phyloP scores from a whole-genome alignment of 352 stramenopile species.

The Globisporangium cederbergense region DNA sequence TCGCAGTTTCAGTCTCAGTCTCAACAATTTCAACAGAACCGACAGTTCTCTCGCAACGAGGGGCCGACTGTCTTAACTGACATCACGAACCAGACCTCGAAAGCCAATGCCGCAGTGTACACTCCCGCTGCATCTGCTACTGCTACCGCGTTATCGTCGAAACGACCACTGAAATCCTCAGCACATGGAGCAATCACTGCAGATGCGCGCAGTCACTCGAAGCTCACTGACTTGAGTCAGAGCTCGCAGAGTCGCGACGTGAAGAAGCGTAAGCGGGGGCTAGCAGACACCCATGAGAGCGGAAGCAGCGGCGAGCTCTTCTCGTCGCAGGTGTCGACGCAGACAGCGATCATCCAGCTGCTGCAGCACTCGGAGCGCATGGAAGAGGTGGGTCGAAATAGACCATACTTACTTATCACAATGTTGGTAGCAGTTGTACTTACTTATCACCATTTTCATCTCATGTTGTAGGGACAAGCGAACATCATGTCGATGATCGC shows the following conservation, averaged over 20 bases:
- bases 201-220: conserved; percentile 9
- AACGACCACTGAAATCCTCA: conserved; percentile 10
- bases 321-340: conserved; percentile 16
- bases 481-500: conserved; percentile 33
- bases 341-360: conserved; percentile 32
- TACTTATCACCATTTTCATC: neutral
- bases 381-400: conserved; percentile 6
- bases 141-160: conserved; percentile 4
- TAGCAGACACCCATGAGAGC: conserved; percentile 6
- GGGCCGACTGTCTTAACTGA: conserved; percentile 33
- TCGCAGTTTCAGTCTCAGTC: neutral
- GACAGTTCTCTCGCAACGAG: conserved; percentile 23
- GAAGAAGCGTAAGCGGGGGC: conserved; percentile 13
- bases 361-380: conserved; percentile 22
- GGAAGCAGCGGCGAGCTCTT: conserved; percentile 7
- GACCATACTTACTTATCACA: too few species aligned
- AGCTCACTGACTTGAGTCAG: neutral
- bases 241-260: neutral
- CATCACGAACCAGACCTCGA: conserved; percentile 58
- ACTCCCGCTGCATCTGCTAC: neutral
- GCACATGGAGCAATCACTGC: neutral
- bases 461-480: conserved; percentile 17
- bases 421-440: neutral
- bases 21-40: neutral
- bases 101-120: neutral